Evolutionary conservation across 495 filamentous ascomycete species (phyloP).

Genomic region (Extremus antarcticus): DNA sequence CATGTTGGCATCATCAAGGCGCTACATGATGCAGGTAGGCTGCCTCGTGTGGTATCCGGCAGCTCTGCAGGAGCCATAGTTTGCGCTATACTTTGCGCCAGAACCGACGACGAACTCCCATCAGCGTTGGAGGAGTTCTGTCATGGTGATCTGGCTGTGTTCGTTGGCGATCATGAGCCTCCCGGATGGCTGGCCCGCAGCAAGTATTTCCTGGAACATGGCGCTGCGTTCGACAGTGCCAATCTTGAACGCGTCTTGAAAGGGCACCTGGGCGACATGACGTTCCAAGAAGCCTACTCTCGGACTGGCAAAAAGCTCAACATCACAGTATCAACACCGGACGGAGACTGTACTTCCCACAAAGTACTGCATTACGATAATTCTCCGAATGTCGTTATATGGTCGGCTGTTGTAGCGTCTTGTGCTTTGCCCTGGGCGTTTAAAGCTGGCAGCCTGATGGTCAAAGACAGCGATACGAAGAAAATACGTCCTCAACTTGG

Average conservation of each 20-base stretch:
- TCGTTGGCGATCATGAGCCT: slow-evolving; percentile 59
- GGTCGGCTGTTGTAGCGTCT: slow-evolving; percentile 92
- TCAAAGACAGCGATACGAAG: slow-evolving; percentile 70
- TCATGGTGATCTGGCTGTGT: slow-evolving; percentile 74
- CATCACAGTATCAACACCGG: slow-evolving; percentile 80
- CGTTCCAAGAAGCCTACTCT: slow-evolving; percentile 93
- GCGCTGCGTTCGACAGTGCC: slow-evolving; percentile 70
- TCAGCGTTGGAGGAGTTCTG: slow-evolving; percentile 60
- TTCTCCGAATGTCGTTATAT: slow-evolving; percentile 85
- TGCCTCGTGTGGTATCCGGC: slow-evolving; percentile 88
- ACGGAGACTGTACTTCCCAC: slow-evolving; percentile 25
- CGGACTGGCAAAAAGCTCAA: slow-evolving; percentile 81
- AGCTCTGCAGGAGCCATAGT: slow-evolving; percentile 93
- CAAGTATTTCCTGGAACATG: slow-evolving; percentile 67
- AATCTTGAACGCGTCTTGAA: slow-evolving; percentile 74
- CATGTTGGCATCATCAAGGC: slow-evolving; percentile 91
- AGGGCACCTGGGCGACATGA: slow-evolving; percentile 69
- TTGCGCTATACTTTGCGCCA: slow-evolving; percentile 64
- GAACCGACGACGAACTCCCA: slow-evolving; percentile 76
- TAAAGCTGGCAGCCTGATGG: slow-evolving; percentile 65
- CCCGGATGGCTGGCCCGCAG: slow-evolving; percentile 32
- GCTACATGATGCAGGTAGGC: slow-evolving; percentile 59
- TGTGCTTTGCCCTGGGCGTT: slow-evolving; percentile 90
- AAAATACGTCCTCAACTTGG: slow-evolving; percentile 50
- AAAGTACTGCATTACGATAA: slow-evolving; percentile 86